Percentiles rank a stretch among this genome's conserved stretches.
phyloP scores from a whole-genome alignment of 495 filamentous ascomycete species.

The Cercophora sp. region DNA sequence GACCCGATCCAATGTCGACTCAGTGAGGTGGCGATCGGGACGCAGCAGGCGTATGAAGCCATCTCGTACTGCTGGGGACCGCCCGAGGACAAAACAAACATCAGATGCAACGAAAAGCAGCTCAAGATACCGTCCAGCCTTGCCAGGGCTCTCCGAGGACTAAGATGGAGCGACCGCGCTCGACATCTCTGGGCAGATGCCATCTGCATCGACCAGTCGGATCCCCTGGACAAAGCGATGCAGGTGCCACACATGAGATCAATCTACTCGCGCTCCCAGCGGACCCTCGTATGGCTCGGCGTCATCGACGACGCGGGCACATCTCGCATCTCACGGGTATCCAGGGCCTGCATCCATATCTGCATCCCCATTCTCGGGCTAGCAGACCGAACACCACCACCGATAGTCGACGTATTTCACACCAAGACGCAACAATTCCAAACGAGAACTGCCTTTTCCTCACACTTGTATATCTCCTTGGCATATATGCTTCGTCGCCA shows the following conservation, averaged over 20 bases:
- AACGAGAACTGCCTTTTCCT: not conserved
- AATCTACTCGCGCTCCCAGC: constrained; percentile 3
- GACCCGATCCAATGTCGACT: not conserved
- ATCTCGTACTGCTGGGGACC: constrained; percentile 4
- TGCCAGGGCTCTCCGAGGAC: not conserved
- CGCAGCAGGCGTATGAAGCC: not conserved
- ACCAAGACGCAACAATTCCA: not conserved
- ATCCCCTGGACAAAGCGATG: constrained; percentile 3
- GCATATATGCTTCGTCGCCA: not conserved
- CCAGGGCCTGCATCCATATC: not conserved
- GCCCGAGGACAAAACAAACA: not conserved
- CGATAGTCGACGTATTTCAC: not conserved
- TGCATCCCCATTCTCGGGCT: not conserved
- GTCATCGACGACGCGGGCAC: not conserved
- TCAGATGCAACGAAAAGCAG: not conserved
- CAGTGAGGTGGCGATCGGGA: not conserved
- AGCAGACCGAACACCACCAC: not conserved
- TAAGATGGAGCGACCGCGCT: not conserved
- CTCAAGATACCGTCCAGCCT: not conserved
- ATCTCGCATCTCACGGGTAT: not conserved
- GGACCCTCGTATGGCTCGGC: constrained; percentile 1
- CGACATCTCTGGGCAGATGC: constrained; percentile 5
- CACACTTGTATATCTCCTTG: not conserved
- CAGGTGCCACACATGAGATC: constrained; percentile 2
- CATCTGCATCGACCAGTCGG: constrained; percentile 7